Evolutionary conservation across 2,329 filamentous ascomycete genomes (phyloP).

Genomic region (Hymenoscyphus infarciens): DNA sequence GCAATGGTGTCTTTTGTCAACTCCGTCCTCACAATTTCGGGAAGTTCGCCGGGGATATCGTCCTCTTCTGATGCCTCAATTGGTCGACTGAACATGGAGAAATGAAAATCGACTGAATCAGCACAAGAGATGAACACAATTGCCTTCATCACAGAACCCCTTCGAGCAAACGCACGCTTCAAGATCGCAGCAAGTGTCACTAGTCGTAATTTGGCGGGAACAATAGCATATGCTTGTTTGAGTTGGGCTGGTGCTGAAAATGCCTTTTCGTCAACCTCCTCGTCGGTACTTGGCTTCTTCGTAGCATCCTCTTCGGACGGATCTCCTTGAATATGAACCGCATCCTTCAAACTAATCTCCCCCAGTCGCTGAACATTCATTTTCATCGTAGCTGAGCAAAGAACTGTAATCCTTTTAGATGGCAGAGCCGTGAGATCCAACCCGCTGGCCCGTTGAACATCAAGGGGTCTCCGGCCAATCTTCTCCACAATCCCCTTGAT

Average conservation of each 20-base stretch:
- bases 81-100: conserved; percentile 64
- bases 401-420: conserved; percentile 74
- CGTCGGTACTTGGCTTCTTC: conserved; percentile 45
- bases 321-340: conserved; percentile 77
- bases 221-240: conserved; percentile 85
- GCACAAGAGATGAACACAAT: conserved; percentile 97
- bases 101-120: conserved; percentile 96
- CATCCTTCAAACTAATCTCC: conserved; percentile 92
- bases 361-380: conserved; percentile 93
- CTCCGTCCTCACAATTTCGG: conserved; percentile 32
- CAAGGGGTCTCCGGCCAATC: conserved; percentile 62
- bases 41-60: conserved; percentile 35
- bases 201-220: conserved; percentile 83
- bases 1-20: conserved; percentile 59
- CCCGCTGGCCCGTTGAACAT: conserved; percentile 56
- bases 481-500: conserved; percentile 81
- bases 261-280: conserved; percentile 44
- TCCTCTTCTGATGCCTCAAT: conserved; percentile 31
- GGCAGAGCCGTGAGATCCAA: conserved; percentile 60
- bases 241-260: conserved; percentile 88
- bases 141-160: conserved; percentile 91
- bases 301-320: conserved; percentile 48
- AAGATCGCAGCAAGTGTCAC: conserved; percentile 83
- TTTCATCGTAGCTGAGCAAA: conserved; percentile 97
- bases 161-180: conserved; percentile 81